Percentiles rank a stretch among this genome's conserved stretches.
These are phyloP conservation scores for Acmispon strigosus DNA, from an alignment of 306 rosid genomes.

Conservation along the genomic window DNA sequence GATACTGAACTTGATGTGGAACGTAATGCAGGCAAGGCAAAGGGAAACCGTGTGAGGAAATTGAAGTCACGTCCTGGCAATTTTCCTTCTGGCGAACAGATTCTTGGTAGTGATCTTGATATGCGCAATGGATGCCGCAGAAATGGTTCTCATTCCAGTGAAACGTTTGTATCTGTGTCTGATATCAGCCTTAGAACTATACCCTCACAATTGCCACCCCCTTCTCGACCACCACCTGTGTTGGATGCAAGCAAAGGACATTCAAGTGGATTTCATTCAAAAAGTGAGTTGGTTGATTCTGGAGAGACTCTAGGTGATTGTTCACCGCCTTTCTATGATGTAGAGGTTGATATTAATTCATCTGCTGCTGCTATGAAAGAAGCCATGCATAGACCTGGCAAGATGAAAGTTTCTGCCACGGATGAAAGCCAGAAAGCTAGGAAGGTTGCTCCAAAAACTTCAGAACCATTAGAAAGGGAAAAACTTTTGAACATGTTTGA, in stretches of 20 bases:
- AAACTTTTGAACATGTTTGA: constrained; percentile 22
- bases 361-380: constrained; percentile 74
- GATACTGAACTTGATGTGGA: constrained; percentile 50
- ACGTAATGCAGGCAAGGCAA: constrained; percentile 35
- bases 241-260: constrained; percentile 42
- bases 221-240: constrained; percentile 76
- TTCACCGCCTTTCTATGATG: constrained; percentile 79
- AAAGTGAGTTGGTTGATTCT: constrained; percentile 30
- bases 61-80: constrained; percentile 24
- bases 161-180: constrained; percentile 54
- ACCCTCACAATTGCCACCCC: constrained; percentile 86
- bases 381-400: constrained; percentile 46
- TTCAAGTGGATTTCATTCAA: constrained; percentile 27
- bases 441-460: constrained; percentile 37
- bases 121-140: constrained; percentile 28
- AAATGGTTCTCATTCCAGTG: constrained; percentile 35
- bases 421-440: constrained; percentile 51
- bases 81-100: constrained; percentile 30
- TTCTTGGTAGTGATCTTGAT: constrained; percentile 31
- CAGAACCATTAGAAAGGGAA: constrained; percentile 33
- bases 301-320: constrained; percentile 41
- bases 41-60: constrained; percentile 38
- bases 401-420: constrained; percentile 21
- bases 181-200: constrained; percentile 76
- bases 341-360: constrained; percentile 78